Base-by-base conservation (phyloP, 768 basidiomycete species). In the Boletus sp. region DNA sequence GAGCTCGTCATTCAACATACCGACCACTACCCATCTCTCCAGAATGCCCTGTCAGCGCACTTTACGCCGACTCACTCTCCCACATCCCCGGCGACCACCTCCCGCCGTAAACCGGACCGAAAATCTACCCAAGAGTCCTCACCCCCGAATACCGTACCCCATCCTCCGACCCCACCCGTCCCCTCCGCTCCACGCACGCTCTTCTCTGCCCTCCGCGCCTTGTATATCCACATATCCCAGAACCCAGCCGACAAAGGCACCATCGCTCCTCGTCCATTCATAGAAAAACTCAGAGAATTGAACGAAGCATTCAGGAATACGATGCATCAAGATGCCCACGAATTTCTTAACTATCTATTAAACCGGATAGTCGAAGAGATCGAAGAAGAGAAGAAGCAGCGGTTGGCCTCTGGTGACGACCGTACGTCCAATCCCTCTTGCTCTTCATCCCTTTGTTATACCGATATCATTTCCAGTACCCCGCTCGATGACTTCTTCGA, bases 321-420 rank as follows among this genome's bases (percentile, higher is more conserved):
- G 15, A 89, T 90, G 83, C 97, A 99, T 70, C 97, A 99, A 70
- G 97, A 99, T 71, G 97, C 97, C 3, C 97, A 98, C 74, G 97
- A 99, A 73, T 98, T 99, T 72, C 78, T 98, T 41, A 97, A 95
- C 70, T 98, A 89, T 74, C 76, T 98, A 29, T 76, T 99, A 53
- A 99, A 99, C 73, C 86, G 81, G 70, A 87, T 99, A 48, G 89
- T 94, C 36, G 96, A 98, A 72, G 94, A 98, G 69, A 83, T 96
- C 62, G 91, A 94, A 67, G 82, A 84, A 58, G 87, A 89, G 56
- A 79, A 73, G 66, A 85, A 78, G 64, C 76, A 69, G 44, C 63
- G 65, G n/a, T 70, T 74, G 53, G 73, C 73, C 51, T 76, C 78
- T 17, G 78, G 74, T 30, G 89, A 90, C 37, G 89, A 91, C 64